These are phyloP conservation scores for Buddleja alternifolia DNA, from an alignment of 257 asterid species.

Conservation along the genomic window DNA sequence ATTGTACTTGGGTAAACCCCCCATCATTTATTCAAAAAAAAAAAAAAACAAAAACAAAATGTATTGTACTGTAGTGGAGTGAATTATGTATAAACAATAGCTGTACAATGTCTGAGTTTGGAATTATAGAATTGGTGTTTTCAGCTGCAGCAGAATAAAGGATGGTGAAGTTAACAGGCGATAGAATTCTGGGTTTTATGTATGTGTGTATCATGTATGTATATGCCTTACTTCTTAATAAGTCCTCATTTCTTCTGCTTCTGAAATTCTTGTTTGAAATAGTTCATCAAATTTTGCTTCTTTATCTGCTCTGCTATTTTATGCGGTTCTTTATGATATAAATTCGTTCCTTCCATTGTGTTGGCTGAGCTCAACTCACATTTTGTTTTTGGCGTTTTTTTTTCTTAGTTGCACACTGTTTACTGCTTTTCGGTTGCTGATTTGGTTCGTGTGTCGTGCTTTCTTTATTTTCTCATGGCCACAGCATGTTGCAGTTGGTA, in stretches of 20 bases:
- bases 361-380: background rate
- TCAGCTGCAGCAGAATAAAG: background rate
- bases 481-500: conserved; percentile 32
- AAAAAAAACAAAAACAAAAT: too few relatives aligned
- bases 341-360: background rate
- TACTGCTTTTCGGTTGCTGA: background rate
- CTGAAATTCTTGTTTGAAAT: background rate
- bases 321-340: background rate
- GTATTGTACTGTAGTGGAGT: too few relatives aligned
- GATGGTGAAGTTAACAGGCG: background rate
- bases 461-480: conserved; percentile 16
- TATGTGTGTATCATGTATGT: too few relatives aligned
- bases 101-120: conserved; percentile 10
- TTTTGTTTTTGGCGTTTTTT: background rate
- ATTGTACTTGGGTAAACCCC: too few relatives aligned
- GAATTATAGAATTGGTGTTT: background rate
- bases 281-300: background rate
- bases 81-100: conserved; percentile 13
- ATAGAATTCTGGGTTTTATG: conserved; percentile 13
- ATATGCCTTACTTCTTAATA: background rate
- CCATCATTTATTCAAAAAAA: too few relatives aligned
- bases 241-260: background rate
- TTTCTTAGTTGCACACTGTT: background rate
- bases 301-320: background rate
- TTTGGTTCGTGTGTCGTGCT: conserved; percentile 1